Base-by-base conservation (phyloP, 2,329 filamentous ascomycete species). In the Scorias spongiosa region DNA sequence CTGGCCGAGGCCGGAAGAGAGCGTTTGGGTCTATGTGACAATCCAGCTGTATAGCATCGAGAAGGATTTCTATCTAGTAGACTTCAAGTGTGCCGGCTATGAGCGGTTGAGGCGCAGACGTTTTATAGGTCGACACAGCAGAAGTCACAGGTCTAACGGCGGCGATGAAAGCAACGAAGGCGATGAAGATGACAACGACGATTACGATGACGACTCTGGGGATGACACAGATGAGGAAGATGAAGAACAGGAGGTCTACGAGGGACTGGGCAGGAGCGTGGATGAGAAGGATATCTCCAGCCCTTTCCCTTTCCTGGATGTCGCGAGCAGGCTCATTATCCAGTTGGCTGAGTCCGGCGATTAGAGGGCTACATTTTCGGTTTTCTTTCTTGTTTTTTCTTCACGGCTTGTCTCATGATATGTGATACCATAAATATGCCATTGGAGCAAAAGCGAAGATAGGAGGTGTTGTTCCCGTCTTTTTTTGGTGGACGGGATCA, bases 41-140 rank as follows among this genome's bases (percentile, higher is more conserved):
- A 95, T 98, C 50, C 91, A 95, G 61, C 80, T 95, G 42, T 95
- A 95, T 64, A 82, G 87, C 58, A 87, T 96, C 69, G 89, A 96
- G 62, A 78, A 80, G 46, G 82, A 84, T 44, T 89, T 91, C 51
- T 96, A 89, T 63, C 80, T 98, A 49, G 91, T 98, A 41, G 91
- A 98, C 62, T 98, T 98, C 71, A 96, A 95, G 62, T 96, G 89
- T 62, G 88, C 91, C 11, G 91, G 91, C 15, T 98, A 98, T 65
- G 91, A 98, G 66, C 85, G 91, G 44, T 81, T 89, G 41, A 36
- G 15, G 32, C 32, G 32, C 12, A 36, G 32, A 9, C 32, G 32
- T 12, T 36, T 36, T 15, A 77, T 81, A 2, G 55, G 57, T 9
- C 61, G 63, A 5, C 11, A 42, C 15, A 7, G 17, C 5, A 18